Conservation (phyloP, 352 stramenopile genomes). For the Phytophthora lateralis region DNA sequence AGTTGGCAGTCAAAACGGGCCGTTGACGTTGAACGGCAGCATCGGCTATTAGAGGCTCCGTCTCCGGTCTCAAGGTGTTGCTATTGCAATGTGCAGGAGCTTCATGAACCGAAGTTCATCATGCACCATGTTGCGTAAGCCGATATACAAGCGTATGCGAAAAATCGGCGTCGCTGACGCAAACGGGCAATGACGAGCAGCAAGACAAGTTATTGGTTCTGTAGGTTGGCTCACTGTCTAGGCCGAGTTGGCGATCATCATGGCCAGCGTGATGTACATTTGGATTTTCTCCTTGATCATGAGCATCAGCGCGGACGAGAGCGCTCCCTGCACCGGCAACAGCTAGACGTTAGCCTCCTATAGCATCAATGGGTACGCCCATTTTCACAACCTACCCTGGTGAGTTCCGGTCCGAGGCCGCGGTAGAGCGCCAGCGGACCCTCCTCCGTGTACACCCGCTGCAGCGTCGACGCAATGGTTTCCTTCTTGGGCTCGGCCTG, state of each 20-base stretch:
- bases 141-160: neutral
- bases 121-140: no score
- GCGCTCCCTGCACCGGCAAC: slow-evolving; percentile 77
- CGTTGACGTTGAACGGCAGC: no score
- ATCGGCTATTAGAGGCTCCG: no score
- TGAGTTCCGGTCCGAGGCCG: slow-evolving; percentile 94
- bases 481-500: slow-evolving; percentile 50
- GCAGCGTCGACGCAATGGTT: slow-evolving; percentile 80
- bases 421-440: slow-evolving; percentile 92
- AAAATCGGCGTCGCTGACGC: neutral
- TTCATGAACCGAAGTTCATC: no score
- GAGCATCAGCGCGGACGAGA: slow-evolving; percentile 96
- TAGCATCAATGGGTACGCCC: neutral
- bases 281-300: slow-evolving; percentile 98
- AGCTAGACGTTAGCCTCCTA: slow-evolving; percentile 2
- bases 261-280: slow-evolving; percentile 83
- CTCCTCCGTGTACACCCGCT: slow-evolving; percentile 83
- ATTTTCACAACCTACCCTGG: slow-evolving; percentile 54
- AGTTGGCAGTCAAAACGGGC: no score
- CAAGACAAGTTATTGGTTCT: slow-evolving; percentile 8
- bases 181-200: no score
- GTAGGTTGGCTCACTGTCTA: slow-evolving; percentile 21
- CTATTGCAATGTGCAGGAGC: no score
- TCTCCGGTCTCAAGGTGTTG: no score
- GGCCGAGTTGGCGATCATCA: slow-evolving; percentile 65